Percentiles rank a stretch among this genome's conserved stretches.
Evolutionary conservation across 768 basidiomycete species (phyloP).

Genomic region (Suillus lakei): DNA sequence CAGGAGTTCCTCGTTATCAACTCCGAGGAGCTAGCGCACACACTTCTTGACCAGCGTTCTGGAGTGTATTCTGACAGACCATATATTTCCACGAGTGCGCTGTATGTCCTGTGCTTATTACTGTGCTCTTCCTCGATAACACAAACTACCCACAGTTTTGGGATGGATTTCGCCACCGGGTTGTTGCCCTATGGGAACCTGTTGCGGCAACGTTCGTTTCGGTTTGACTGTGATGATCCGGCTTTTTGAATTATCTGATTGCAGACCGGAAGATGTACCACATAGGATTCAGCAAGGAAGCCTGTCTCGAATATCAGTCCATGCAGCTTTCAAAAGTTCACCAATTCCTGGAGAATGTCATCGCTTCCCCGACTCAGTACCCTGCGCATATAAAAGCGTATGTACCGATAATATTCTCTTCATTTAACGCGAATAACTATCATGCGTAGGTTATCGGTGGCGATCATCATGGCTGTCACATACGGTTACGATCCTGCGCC

Average conservation of each 20-base stretch:
- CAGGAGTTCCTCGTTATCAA: constrained; percentile 34
- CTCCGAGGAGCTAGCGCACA: constrained; percentile 23
- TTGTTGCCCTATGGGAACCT: constrained; percentile 33
- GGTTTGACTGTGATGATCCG: constrained; percentile 18
- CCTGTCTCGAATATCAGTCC: constrained; percentile 16
- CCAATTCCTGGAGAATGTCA: constrained; percentile 28
- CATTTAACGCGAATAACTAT: neutral
- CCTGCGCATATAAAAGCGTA: constrained; percentile 24
- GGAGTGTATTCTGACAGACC: constrained; percentile 33
- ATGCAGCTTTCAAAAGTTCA: constrained; percentile 22
- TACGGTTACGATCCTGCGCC: constrained; percentile 32
- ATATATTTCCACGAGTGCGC: constrained; percentile 21
- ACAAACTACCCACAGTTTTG: constrained; percentile 22
- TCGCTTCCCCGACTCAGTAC: constrained; percentile 23
- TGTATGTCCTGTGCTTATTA: constrained; percentile 15
- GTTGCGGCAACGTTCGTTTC: constrained; percentile 29
- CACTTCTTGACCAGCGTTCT: constrained; percentile 32
- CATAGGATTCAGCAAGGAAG: constrained; percentile 22
- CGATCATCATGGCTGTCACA: constrained; percentile 26
- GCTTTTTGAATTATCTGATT: neutral
- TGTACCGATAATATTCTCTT: constrained; percentile 16
- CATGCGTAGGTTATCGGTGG: constrained; percentile 22
- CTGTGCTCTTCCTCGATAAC: neutral
- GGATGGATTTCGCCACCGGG: constrained; percentile 34
- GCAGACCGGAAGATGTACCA: constrained; percentile 32